Evolutionary conservation across 2,329 filamentous ascomycete species (phyloP).

Genomic region (Triangularia setosa): DNA sequence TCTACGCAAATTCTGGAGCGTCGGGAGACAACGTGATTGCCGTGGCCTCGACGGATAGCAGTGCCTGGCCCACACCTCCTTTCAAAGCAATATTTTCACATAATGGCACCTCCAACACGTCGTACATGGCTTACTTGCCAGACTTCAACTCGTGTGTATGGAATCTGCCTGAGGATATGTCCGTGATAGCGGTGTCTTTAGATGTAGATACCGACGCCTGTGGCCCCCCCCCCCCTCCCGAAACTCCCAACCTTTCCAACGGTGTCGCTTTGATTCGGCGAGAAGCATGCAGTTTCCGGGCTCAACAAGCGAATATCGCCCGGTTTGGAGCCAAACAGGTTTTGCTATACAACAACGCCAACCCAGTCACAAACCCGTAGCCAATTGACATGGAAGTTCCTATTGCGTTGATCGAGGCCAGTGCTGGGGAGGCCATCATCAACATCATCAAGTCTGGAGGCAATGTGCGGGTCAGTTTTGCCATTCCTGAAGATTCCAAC

Average conservation of each 20-base stretch:
- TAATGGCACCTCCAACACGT: conserved; percentile 15
- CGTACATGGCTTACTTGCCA: conserved; percentile 5
- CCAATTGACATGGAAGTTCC: conserved; percentile 16
- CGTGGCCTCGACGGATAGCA: conserved; percentile 40
- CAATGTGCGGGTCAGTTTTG: conserved; percentile 39
- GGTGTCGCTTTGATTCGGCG: conserved; percentile 41
- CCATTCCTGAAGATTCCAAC: conserved; percentile 38
- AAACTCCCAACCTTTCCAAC: conserved; percentile 36
- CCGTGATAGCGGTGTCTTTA: conserved; percentile 26
- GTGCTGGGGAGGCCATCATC: conserved; percentile 36
- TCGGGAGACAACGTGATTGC: conserved; percentile 40
- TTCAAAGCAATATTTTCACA: conserved; percentile 16
- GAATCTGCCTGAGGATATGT: conserved; percentile 21
- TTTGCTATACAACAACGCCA: conserved; percentile 33
- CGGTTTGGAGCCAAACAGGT: conserved; percentile 30
- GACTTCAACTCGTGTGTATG: conserved; percentile 8
- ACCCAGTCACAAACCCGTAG: conserved; percentile 19
- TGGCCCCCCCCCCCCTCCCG: conserved; percentile 34
- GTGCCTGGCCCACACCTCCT: conserved; percentile 17
- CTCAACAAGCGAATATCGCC: conserved; percentile 31
- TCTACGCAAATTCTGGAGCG: conserved; percentile 37
- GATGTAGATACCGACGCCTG: conserved; percentile 36
- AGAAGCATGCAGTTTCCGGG: conserved; percentile 26
- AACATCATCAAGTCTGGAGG: conserved; percentile 32
- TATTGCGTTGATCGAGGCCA: conserved; percentile 25